phyloP scores from a whole-genome alignment of 495 filamentous ascomycete genomes.

The Podospora australis region DNA sequence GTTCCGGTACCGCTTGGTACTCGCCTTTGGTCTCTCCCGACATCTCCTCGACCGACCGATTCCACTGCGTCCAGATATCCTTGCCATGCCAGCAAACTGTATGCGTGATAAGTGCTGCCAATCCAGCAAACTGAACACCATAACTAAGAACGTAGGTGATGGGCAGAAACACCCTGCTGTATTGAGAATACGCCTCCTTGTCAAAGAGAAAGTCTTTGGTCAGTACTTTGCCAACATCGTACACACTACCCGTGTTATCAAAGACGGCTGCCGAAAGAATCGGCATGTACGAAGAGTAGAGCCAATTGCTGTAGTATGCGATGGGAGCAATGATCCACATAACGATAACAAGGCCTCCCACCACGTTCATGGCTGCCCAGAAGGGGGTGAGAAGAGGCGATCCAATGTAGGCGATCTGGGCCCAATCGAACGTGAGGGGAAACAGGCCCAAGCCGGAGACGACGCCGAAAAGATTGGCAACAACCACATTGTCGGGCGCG shows the following conservation, averaged over 20 bases:
- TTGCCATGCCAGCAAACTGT: conserved; percentile 67
- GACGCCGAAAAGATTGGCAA: conserved; percentile 80
- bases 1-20: conserved; percentile 39
- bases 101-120: conserved; percentile 66
- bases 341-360: conserved; percentile 74
- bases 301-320: conserved; percentile 69
- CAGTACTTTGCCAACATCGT: conserved; percentile 69
- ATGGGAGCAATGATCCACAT: conserved; percentile 87
- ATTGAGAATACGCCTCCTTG: conserved; percentile 59
- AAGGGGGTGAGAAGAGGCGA: conserved; percentile 83
- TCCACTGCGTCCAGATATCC: conserved; percentile 68
- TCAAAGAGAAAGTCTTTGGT: conserved; percentile 69
- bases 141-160: conserved; percentile 80
- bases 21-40: conserved; percentile 33
- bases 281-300: conserved; percentile 76
- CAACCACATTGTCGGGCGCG: conserved; percentile 65
- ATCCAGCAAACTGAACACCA: conserved; percentile 71
- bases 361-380: conserved; percentile 87
- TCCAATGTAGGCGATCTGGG: conserved; percentile 84
- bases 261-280: conserved; percentile 70
- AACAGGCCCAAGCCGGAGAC: conserved; percentile 81
- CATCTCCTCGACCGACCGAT: conserved; percentile 43
- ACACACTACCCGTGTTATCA: conserved; percentile 70
- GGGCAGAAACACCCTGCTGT: conserved; percentile 74
- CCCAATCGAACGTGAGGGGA: conserved; percentile 88